These are phyloP conservation scores for Exophiala sp. DNA, from an alignment of 2,329 filamentous ascomycete genomes.

Conservation along the genomic window DNA sequence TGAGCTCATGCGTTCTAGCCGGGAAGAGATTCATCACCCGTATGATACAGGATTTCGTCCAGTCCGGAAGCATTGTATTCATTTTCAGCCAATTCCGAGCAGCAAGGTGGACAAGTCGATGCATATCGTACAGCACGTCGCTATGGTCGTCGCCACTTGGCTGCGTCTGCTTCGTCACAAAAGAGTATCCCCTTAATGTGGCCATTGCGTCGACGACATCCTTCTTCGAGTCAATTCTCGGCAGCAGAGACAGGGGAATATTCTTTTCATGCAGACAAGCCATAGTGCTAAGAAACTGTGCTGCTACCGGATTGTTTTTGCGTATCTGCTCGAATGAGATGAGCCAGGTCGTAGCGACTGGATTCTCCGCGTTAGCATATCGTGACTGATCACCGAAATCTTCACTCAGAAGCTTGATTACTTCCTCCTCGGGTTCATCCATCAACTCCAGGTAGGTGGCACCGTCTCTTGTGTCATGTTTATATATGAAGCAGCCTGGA, in stretches of 20 bases:
- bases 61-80: conserved; percentile 20
- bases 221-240: conserved; percentile 20
- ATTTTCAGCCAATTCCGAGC: conserved; percentile 34
- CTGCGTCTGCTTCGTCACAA: conserved; percentile 24
- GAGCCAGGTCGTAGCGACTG: conserved; percentile 37
- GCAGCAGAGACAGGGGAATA: conserved; percentile 36
- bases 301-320: conserved; percentile 32
- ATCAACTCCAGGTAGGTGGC: conserved; percentile 25
- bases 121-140: conserved; percentile 27
- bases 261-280: conserved; percentile 32
- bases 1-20: conserved; percentile 16
- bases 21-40: conserved; percentile 30
- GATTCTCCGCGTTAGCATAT: conserved; percentile 32
- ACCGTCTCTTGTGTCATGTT: conserved; percentile 18
- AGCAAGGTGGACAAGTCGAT: conserved; percentile 37
- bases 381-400: conserved; percentile 34
- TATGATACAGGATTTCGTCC: conserved; percentile 19
- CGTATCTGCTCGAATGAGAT: conserved; percentile 38
- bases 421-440: conserved; percentile 27
- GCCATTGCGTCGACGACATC: conserved; percentile 32
- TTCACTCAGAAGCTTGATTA: conserved; percentile 32
- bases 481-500: conserved; percentile 28
- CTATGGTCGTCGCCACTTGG: background rate
- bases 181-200: conserved; percentile 34
- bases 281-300: conserved; percentile 36